Conservation (phyloP, 306 rosid genomes). For the Rosa rugosa region DNA sequence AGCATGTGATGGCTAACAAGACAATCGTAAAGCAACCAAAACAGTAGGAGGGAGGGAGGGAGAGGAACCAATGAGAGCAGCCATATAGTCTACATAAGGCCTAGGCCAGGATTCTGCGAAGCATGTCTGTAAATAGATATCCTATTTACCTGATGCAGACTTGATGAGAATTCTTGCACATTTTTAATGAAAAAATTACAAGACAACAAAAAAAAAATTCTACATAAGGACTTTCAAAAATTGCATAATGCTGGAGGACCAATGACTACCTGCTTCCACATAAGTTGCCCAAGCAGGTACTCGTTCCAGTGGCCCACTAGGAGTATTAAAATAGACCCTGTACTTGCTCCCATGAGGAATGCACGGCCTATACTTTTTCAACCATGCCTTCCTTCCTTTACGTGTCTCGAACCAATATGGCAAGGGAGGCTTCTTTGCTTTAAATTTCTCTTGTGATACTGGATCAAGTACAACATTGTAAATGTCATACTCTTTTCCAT, state of each 20-base stretch:
- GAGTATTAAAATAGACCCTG: slow-evolving; percentile 93
- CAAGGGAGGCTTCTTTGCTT: slow-evolving; percentile 70
- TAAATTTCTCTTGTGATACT: slow-evolving; percentile 53
- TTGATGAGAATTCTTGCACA: neutral
- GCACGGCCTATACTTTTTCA: slow-evolving; percentile 74
- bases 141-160: neutral
- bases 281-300: slow-evolving; percentile 99
- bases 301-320: slow-evolving; percentile 84
- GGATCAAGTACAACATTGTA: slow-evolving; percentile 71
- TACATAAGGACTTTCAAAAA: slow-evolving; percentile 9
- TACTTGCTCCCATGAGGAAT: slow-evolving; percentile 96
- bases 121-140: neutral
- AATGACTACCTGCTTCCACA: slow-evolving; percentile 81
- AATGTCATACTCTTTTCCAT: slow-evolving; percentile 80
- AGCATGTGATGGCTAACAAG: neutral
- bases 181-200: neutral
- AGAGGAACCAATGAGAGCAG: too few relatives aligned
- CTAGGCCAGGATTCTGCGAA: neutral
- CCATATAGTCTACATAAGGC: too few relatives aligned
- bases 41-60: too few relatives aligned
- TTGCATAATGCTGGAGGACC: slow-evolving; percentile 14
- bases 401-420: slow-evolving; percentile 90
- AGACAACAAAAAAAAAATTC: neutral
- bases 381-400: slow-evolving; percentile 94
- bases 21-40: neutral